Evolutionary conservation across 1,284 basidiomycete species (phyloP).

Genomic region (Trichosporon coremiiforme): DNA sequence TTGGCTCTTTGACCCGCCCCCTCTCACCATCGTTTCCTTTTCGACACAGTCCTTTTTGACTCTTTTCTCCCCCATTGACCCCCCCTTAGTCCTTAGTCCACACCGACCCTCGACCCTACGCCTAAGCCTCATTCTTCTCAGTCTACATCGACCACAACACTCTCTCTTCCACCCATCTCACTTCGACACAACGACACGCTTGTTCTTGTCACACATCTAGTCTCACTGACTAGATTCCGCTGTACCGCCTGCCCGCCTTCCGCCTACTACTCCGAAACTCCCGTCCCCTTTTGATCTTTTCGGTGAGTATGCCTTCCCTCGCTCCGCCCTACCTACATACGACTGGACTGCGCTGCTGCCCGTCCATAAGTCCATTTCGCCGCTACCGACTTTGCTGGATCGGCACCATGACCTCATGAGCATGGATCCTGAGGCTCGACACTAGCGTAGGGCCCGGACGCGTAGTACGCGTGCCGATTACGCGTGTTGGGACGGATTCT

Average conservation of each 20-base stretch:
- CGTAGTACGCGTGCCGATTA: not conserved
- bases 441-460: not conserved
- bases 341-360: not conserved
- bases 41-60: not conserved
- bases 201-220: not conserved
- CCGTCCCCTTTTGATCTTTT: not conserved
- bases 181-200: not conserved
- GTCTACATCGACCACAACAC: not conserved
- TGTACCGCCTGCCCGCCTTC: not conserved
- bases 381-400: not conserved
- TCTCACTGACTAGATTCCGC: not conserved
- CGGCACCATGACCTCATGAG: not conserved
- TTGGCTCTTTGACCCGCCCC: not conserved
- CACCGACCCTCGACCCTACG: not conserved
- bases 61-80: not conserved
- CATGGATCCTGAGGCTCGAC: not conserved
- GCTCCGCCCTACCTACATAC: not conserved
- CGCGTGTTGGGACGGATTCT: not conserved
- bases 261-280: slow-evolving; percentile 9
- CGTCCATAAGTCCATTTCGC: too few relatives aligned
- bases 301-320: slow-evolving; percentile 3
- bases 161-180: not conserved
- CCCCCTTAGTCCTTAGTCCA: slow-evolving; percentile 5
- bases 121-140: not conserved
- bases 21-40: not conserved